Base-by-base conservation (phyloP, 2,329 filamentous ascomycete species). In the Fusarium kyushuense region DNA sequence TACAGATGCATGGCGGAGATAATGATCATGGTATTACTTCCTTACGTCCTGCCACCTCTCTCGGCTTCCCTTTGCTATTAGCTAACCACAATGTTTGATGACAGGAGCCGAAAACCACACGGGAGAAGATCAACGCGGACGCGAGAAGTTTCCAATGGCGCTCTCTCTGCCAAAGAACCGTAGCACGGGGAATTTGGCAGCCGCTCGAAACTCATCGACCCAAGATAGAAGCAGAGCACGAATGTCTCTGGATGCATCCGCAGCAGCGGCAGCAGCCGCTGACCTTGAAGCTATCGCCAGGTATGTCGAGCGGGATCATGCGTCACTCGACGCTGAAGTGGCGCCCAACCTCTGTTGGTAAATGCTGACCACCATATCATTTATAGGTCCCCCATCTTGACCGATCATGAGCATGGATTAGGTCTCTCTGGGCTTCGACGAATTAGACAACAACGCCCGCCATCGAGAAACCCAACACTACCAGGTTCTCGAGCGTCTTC, bases 381-480 rank as follows among this genome's bases (percentile, higher is more conserved):
- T 62, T 73, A 55, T 78, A 96, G 93, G 83, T 93, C 92, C 75
- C 89, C 93, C 75, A 87, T 97, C 76, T 87, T 96, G 77, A 85
- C 89, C 70, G 94, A 95, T 80, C 93, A 95, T 81, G 94, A 97
- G 76, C 92, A 96, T 84, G 93, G 93, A 72, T 82, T 96, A 67
- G 93, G 93, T 55, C 86, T 91, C 43, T 96, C 93, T 58, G 94
- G 96, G 71, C 86, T 99, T 76, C 91, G 94, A 77, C 92, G 96
- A 75, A 99, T 99, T 79, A 92, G 96, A 78, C 95, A 97, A 79
- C 90, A 94, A 75, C 91, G 91, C 63, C 86, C 78, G 53, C 75
- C 88, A 38, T 83, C 87, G 58, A 86, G 90, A 77, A 84, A 86
- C 53, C 84, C 90, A 58, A 90, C 90, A 29, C 79, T 91, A 62